Evolutionary conservation across 495 filamentous ascomycete species (phyloP).

Genomic region (Paragyromitra xinjiangensis): DNA sequence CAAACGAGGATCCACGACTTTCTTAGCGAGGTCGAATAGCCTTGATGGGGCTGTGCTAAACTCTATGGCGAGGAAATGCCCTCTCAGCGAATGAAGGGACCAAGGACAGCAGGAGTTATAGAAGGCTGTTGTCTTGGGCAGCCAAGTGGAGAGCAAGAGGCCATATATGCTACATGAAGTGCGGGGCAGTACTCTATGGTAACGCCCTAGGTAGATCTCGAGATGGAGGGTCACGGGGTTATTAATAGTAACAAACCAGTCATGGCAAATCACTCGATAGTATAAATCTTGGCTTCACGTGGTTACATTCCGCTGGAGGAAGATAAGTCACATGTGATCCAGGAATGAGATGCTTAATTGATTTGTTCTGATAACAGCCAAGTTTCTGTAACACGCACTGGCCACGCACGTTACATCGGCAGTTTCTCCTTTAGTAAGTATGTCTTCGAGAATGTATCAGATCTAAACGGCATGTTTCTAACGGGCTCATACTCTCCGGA

Average conservation of each 20-base stretch:
- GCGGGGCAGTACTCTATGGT: not conserved
- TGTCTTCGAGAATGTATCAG: not conserved
- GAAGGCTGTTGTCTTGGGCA: not conserved
- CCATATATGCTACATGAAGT: not conserved
- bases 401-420: not conserved
- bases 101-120: not conserved
- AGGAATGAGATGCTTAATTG: not conserved
- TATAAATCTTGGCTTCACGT: not conserved
- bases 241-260: conserved; percentile 15
- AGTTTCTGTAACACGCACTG: no score
- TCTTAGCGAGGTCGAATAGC: not conserved
- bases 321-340: not conserved
- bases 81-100: no score
- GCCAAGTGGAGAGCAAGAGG: not conserved
- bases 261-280: conserved; percentile 12
- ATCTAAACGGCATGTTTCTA: not conserved
- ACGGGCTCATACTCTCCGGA: not conserved
- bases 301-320: no score
- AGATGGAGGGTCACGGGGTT: not conserved
- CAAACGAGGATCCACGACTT: not conserved
- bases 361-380: no score
- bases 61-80: not conserved
- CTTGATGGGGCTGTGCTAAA: conserved; percentile 3
- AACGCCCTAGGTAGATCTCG: not conserved
- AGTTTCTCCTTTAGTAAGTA: not conserved